Conservation (phyloP, 177 flowering plant species). For the Vitis hybrid region DNA sequence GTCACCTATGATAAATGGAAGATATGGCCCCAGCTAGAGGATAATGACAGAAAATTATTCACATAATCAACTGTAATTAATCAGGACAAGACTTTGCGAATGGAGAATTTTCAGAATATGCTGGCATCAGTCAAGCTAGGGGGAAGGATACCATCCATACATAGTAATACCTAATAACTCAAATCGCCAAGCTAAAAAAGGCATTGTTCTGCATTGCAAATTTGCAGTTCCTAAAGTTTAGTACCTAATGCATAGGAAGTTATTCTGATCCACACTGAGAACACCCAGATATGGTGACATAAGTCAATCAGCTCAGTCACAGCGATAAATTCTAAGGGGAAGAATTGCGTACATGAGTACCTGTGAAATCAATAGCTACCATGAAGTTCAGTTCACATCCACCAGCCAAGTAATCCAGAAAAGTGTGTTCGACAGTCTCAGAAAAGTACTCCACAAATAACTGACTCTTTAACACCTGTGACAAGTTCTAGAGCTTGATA, state of each 20-base stretch:
- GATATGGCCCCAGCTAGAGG: too few species aligned
- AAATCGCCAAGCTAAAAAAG: neutral
- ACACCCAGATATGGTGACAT: neutral
- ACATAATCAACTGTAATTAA: too few species aligned
- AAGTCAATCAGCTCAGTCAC: neutral
- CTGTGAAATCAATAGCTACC: slow-evolving; percentile 98
- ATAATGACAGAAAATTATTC: too few species aligned
- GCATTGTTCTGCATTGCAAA: neutral
- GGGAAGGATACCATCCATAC: neutral
- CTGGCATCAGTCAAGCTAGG: too few species aligned
- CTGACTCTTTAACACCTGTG: slow-evolving; percentile 58
- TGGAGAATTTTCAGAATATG: too few species aligned
- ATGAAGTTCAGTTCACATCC: slow-evolving; percentile 90
- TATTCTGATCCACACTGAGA: neutral
- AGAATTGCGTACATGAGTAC: slow-evolving; percentile 29
- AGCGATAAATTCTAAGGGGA: neutral
- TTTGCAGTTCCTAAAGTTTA: neutral
- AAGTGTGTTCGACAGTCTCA: slow-evolving; percentile 65
- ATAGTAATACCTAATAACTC: neutral
- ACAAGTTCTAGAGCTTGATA: neutral
- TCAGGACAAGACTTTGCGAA: too few species aligned
- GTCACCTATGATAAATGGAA: too few species aligned
- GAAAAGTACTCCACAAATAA: slow-evolving; percentile 73
- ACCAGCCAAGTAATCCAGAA: slow-evolving; percentile 80
- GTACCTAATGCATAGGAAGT: neutral